These are phyloP conservation scores for Colletotrichum viniferum DNA, from an alignment of 2,329 filamentous ascomycete species.

Conservation along the genomic window DNA sequence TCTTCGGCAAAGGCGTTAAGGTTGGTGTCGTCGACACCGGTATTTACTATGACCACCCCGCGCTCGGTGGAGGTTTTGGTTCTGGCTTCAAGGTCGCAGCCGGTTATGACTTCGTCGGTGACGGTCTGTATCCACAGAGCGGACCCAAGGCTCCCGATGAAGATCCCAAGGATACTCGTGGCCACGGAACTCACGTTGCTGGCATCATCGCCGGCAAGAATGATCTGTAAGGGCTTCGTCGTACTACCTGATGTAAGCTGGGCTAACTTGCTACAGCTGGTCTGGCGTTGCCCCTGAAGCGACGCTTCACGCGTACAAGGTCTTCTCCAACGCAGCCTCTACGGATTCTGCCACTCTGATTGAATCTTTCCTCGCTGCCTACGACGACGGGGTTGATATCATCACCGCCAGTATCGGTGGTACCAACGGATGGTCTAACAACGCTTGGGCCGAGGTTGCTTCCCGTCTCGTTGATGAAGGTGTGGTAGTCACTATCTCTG, in stretches of 20 bases:
- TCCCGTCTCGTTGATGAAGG: slow-evolving; percentile 49
- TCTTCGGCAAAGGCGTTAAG: slow-evolving; percentile 41
- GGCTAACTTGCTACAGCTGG: slow-evolving; percentile 19
- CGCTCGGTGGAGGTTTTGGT: slow-evolving; percentile 23
- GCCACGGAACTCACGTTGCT: slow-evolving; percentile 34
- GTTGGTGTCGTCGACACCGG: slow-evolving; percentile 46
- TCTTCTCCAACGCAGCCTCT: slow-evolving; percentile 27
- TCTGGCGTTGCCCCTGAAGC: slow-evolving; percentile 34
- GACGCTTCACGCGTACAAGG: slow-evolving; percentile 31
- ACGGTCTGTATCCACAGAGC: slow-evolving; percentile 16
- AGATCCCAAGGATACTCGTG: slow-evolving; percentile 29
- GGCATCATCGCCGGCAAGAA: slow-evolving; percentile 34
- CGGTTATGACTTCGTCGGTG: slow-evolving; percentile 31
- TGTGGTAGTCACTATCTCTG: slow-evolving; percentile 54
- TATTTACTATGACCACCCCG: slow-evolving; percentile 42
- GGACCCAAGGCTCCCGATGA: slow-evolving; percentile 31
- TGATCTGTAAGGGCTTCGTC: slow-evolving; percentile 3
- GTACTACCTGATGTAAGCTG: too few relatives aligned
- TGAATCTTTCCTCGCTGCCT: slow-evolving; percentile 38
- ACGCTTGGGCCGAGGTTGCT: slow-evolving; percentile 38
- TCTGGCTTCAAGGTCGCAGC: slow-evolving; percentile 24
- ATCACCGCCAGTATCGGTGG: slow-evolving; percentile 41
- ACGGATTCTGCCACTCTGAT: slow-evolving; percentile 42
- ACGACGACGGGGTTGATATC: slow-evolving; percentile 36
- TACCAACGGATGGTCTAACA: slow-evolving; percentile 30